Evolutionary conservation across 1,139 yeast genomes (phyloP).

Genomic region (Pneumocystis jirovecii): DNA sequence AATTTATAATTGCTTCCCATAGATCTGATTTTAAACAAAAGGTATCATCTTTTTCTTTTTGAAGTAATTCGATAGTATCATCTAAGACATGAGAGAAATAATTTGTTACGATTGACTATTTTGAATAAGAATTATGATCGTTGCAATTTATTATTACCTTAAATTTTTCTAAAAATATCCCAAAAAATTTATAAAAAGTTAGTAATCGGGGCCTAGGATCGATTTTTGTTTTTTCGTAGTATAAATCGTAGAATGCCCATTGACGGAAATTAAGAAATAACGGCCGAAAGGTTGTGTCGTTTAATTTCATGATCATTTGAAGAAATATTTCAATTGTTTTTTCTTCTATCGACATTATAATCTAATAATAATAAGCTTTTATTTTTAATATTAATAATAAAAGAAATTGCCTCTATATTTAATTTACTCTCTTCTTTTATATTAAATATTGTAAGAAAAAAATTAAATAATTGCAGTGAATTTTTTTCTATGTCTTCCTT

Average conservation of each 20-base stretch:
- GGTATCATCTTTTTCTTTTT: conserved; percentile 17
- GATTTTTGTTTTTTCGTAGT: conserved; percentile 40
- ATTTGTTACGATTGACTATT: conserved; percentile 59
- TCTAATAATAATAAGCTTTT: neutral
- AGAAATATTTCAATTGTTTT: conserved; percentile 62
- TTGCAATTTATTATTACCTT: conserved; percentile 7
- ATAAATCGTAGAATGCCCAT: conserved; percentile 70
- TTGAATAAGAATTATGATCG: conserved; percentile 23
- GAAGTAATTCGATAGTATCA: conserved; percentile 43
- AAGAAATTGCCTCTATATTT: neutral
- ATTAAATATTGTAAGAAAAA: neutral
- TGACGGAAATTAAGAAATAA: conserved; percentile 72
- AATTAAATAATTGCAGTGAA: neutral
- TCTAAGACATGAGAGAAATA: conserved; percentile 79
- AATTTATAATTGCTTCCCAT: conserved; percentile 18
- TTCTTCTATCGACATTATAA: neutral
- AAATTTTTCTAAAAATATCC: conserved; percentile 64
- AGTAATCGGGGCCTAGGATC: conserved; percentile 41
- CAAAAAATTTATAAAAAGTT: conserved; percentile 77
- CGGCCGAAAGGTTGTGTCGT: conserved; percentile 88
- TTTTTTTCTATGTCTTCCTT: neutral
- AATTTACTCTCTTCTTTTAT: neutral
- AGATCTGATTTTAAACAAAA: neutral
- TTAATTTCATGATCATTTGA: conserved; percentile 69
- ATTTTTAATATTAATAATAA: neutral